Conservation (phyloP, 805 yeast genomes). For the Wickerhamiella bombiphila region DNA sequence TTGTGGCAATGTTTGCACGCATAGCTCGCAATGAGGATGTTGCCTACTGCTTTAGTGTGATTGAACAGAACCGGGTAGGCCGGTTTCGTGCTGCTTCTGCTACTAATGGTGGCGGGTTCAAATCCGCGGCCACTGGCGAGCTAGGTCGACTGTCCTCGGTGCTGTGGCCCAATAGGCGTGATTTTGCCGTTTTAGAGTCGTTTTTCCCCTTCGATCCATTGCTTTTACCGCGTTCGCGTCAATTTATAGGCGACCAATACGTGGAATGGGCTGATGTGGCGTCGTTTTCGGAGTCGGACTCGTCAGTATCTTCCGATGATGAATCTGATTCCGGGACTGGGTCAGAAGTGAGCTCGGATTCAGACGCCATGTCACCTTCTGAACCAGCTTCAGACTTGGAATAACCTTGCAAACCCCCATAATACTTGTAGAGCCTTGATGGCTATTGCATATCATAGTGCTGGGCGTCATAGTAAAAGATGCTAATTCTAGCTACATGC, state of each 20-base stretch:
- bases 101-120: constrained; percentile 3
- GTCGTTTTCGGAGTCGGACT: constrained; percentile 25
- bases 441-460: too few species aligned
- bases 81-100: constrained; percentile 31
- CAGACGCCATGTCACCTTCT: not conserved
- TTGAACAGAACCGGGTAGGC: constrained; percentile 75
- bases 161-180: constrained; percentile 46
- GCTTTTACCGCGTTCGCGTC: constrained; percentile 47
- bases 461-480: too few species aligned
- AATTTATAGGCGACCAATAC: constrained; percentile 39
- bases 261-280: constrained; percentile 73
- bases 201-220: constrained; percentile 95
- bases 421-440: too few species aligned
- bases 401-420: too few species aligned
- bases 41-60: constrained; percentile 84
- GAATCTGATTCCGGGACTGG: not conserved
- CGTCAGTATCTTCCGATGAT: not conserved
- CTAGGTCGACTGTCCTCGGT: constrained; percentile 26
- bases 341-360: not conserved
- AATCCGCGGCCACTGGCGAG: constrained; percentile 1
- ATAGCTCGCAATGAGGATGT: constrained; percentile 79
- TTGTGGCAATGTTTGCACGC: constrained; percentile 83
- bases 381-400: not conserved
- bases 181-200: constrained; percentile 79
- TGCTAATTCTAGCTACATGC: too few species aligned